These are phyloP conservation scores for Curvularia sp. DNA, from an alignment of 2,329 filamentous ascomycete genomes.

Conservation along the genomic window DNA sequence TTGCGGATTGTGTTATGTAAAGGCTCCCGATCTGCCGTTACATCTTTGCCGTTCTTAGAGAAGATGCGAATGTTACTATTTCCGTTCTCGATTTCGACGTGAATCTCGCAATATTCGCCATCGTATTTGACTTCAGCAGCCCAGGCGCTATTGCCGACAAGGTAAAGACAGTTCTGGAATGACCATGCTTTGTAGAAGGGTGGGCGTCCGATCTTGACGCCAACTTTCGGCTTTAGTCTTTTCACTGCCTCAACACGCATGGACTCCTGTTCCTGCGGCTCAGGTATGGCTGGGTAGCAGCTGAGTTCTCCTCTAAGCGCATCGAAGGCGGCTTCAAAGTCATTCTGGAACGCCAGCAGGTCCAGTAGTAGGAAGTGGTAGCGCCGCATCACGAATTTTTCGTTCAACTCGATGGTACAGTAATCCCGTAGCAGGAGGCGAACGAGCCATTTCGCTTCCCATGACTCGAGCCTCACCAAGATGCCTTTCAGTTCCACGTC, in stretches of 20 bases:
- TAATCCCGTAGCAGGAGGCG: conserved; percentile 80
- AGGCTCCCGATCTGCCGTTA: conserved; percentile 71
- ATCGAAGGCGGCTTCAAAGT: conserved; percentile 66
- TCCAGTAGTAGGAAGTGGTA: conserved; percentile 75
- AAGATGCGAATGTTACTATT: conserved; percentile 75
- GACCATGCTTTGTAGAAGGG: conserved; percentile 55
- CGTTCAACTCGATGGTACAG: conserved; percentile 69
- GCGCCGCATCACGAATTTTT: conserved; percentile 60
- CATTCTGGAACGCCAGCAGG: conserved; percentile 72
- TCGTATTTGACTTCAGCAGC: conserved; percentile 84
- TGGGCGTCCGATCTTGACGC: conserved; percentile 56
- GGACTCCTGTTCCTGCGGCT: conserved; percentile 36
- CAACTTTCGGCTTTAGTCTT: conserved; percentile 49
- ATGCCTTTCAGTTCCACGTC: conserved; percentile 35
- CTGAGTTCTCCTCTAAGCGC: conserved; percentile 58
- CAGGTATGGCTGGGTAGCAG: conserved; percentile 49
- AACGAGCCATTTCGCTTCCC: conserved; percentile 88
- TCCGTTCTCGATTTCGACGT: conserved; percentile 70
- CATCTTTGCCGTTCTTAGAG: conserved; percentile 91
- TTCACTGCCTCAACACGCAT: conserved; percentile 51
- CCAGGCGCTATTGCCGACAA: conserved; percentile 67
- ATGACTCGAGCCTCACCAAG: conserved; percentile 60
- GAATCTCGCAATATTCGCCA: conserved; percentile 86
- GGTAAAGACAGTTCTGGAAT: conserved; percentile 75
- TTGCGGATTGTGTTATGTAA: conserved; percentile 70